Evolutionary conservation across 768 basidiomycete species (phyloP), one percentile per base, ranked within the genome.

Genomic region (Zangia roseola): DNA sequence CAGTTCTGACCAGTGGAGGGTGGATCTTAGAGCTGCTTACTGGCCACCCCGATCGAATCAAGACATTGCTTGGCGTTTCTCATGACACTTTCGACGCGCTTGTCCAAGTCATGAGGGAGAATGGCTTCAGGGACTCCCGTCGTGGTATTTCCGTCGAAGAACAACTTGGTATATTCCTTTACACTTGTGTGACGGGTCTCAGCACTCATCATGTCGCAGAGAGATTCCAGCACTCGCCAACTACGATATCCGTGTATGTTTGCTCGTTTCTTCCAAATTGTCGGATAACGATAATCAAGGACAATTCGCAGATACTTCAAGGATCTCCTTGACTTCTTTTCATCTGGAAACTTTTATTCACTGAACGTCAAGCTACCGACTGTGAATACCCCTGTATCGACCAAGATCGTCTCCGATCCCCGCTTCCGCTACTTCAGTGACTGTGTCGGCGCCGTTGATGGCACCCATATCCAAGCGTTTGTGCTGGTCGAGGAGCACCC

Each of bases 161-260:
- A n/a, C 47, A 54, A 21, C 49, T 56, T 5, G 43, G 26, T 0
- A 58, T 56, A 4, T 58, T 59, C 17, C 21, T 57, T 9, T 44
- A 57, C 13, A 43, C 49, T 1, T 55, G 50, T 40, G 35, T 54
- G 0, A 59, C 50, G 2, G 53, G 48, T 2, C 28, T 59, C 7
- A 47, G 30, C 2, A 34, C 45, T 0, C 14, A 0, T 20, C 56
- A 57, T 28, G 25, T 59, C 17, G 50, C 34, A 19, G 54, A 48
- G 26, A n/a, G 50, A 5, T 55, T 55, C 21, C 54, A 55, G 20
- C 39, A 33, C 13, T 54, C 50, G 26, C 24, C 36, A 5, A 40
- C 16, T 1, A 52, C 35, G 6, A 49, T 54, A 12, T 46, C 30
- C 5, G 26, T 6, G 26, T 26, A 26, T 8, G 26, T 26, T 10